Conservation (phyloP, 2,329 filamentous ascomycete genomes). For the Talaromyces amestolkiae region DNA sequence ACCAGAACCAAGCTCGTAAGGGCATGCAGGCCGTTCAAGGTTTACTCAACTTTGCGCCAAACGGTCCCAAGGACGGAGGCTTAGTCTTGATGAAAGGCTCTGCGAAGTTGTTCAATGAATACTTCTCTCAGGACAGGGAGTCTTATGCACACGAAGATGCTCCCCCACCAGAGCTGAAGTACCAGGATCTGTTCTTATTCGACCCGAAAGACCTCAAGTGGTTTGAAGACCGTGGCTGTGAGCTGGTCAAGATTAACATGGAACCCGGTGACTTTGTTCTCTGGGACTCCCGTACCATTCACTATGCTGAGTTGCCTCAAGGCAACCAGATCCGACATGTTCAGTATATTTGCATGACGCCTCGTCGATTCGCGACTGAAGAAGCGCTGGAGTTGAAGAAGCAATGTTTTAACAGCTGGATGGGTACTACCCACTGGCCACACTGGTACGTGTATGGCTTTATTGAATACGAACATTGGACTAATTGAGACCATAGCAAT, state of each 20-base stretch:
- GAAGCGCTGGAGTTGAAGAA: slow-evolving; percentile 37
- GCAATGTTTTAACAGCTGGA: slow-evolving; percentile 33
- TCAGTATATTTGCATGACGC: slow-evolving; percentile 41
- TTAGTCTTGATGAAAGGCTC: slow-evolving; percentile 45
- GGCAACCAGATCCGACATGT: slow-evolving; percentile 38
- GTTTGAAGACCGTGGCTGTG: slow-evolving; percentile 42
- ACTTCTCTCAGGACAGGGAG: slow-evolving; percentile 37
- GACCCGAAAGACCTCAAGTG: slow-evolving; percentile 44
- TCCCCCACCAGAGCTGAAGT: slow-evolving; percentile 25
- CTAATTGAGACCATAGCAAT: slow-evolving; percentile 33
- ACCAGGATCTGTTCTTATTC: slow-evolving; percentile 46
- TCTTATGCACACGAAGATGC: slow-evolving; percentile 24
- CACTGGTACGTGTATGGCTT: slow-evolving; percentile 7
- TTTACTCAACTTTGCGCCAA: slow-evolving; percentile 44
- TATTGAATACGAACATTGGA: background rate
- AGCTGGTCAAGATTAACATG: slow-evolving; percentile 40
- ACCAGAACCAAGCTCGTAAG: slow-evolving; percentile 41
- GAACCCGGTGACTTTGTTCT: slow-evolving; percentile 47
- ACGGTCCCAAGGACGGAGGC: slow-evolving; percentile 46
- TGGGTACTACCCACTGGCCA: slow-evolving; percentile 42
- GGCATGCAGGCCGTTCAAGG: slow-evolving; percentile 41
- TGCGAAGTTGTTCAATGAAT: slow-evolving; percentile 41
- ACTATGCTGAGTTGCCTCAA: slow-evolving; percentile 42
- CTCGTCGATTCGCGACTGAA: slow-evolving; percentile 33
- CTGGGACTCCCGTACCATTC: slow-evolving; percentile 50